Evolutionary conservation across 176 grass and related monocot species (phyloP).

Genomic region (Phragmites australis): DNA sequence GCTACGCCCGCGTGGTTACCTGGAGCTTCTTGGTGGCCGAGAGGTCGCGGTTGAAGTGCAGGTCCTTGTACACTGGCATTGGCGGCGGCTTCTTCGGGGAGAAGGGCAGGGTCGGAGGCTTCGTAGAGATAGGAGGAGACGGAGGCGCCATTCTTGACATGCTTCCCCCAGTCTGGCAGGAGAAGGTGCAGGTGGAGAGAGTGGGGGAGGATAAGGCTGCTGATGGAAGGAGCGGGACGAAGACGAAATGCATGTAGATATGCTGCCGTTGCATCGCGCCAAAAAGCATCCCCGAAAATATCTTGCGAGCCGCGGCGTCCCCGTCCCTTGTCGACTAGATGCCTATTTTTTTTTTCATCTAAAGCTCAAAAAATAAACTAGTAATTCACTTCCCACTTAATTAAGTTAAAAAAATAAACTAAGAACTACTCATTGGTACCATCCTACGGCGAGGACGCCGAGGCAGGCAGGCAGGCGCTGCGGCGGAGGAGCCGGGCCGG

Average conservation of each 20-base stretch:
- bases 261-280: conserved; percentile 23
- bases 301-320: not conserved
- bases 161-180: not conserved
- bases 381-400: too few relatives aligned
- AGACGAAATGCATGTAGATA: not conserved
- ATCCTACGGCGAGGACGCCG: not conserved
- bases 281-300: conserved; percentile 38
- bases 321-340: too few relatives aligned
- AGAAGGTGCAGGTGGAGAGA: not conserved
- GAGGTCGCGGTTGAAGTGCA: conserved; percentile 93
- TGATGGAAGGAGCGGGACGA: not conserved
- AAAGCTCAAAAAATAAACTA: too few relatives aligned
- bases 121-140: conserved; percentile 47
- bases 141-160: conserved; percentile 54
- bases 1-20: conserved; percentile 37
- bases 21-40: conserved; percentile 86
- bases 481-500: not conserved
- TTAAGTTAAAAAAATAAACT: too few relatives aligned
- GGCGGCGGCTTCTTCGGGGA: conserved; percentile 58
- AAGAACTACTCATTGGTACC: too few relatives aligned
- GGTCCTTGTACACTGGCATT: conserved; percentile 77
- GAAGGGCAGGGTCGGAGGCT: conserved; percentile 67
- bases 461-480: not conserved
- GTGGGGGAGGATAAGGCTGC: conserved; percentile 48
- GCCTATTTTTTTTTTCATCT: too few relatives aligned